A percentile compares a stretch with the other conserved stretches of the same genome.
Evolutionary conservation across 140 eudicot genomes (phyloP).

Genomic region (Flaveria floridana): DNA sequence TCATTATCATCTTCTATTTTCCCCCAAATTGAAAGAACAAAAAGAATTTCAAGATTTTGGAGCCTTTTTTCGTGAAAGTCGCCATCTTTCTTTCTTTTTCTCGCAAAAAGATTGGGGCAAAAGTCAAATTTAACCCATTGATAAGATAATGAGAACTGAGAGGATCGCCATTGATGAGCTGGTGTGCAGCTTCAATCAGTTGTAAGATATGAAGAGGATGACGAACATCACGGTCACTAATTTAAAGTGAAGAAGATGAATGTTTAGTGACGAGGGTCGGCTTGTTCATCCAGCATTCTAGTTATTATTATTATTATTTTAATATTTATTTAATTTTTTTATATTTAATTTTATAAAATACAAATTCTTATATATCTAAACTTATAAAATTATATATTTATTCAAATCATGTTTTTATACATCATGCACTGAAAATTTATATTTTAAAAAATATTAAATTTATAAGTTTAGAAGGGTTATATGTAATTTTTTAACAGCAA

Average conservation of each 20-base stretch:
- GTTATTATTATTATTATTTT: too few species aligned
- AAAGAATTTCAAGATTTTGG: constrained; percentile 18
- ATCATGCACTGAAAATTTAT: too few species aligned
- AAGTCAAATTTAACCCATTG: background rate
- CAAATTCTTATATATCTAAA: too few species aligned
- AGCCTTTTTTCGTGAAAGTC: constrained; percentile 15
- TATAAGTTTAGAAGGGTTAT: too few species aligned
- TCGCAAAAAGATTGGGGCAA: background rate
- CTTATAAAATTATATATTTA: too few species aligned
- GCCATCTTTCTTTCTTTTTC: constrained; percentile 30
- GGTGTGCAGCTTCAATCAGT: constrained; percentile 4
- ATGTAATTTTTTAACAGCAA: too few species aligned
- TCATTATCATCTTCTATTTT: constrained; percentile 27
- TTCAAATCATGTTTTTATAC: too few species aligned
- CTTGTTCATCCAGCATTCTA: too few species aligned
- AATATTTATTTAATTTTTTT: too few species aligned
- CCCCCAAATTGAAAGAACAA: background rate
- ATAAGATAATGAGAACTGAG: constrained; percentile 19
- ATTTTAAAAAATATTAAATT: too few species aligned
- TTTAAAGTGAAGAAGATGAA: constrained; percentile 15
- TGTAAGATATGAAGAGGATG: constrained; percentile 6
- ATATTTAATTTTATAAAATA: too few species aligned
- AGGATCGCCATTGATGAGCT: constrained; percentile 13
- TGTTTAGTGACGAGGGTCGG: too few species aligned
- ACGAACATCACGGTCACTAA: background rate